Evolutionary conservation across 2,329 filamentous ascomycete species (phyloP), one percentile per base, ranked within the genome.

Genomic region (Aspergillus melleus): DNA sequence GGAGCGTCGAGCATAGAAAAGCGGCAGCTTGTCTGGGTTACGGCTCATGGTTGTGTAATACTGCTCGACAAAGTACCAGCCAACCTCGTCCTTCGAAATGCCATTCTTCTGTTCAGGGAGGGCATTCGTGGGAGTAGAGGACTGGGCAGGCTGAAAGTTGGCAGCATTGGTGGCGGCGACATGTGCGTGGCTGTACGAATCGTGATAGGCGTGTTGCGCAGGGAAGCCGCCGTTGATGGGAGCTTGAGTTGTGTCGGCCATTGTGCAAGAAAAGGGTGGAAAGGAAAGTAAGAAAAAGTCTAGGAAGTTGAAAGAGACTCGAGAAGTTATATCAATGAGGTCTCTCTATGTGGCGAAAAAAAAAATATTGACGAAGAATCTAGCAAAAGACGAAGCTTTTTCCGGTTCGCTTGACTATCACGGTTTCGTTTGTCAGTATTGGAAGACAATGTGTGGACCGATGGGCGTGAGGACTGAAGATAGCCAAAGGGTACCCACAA

Each of bases 51-150:
- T 99, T 69, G 91, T 98, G 81, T 99, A 99, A 84, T 97, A 99
- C 79, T 96, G 92, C 85, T 98, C 93, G 60, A 99, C 95, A 70
- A 99, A 99, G 82, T 94, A 98, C 95, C 95, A 99, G 78, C 92
- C 95, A 68, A 99, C 92, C 81, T 98, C 92, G 76, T 96, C 92
- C 83, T 96, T 97, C 70, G 81, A 82, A 64, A 86, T 84, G 61
- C 74, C 75, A 65, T 71, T 74, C 67, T 79, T 79, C 64, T 73
- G 66, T 54, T 78, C 75, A 58, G 68, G 66, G 32, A 75, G 71
- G 54, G 71, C 72, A 63, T 77, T 76, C 44, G 74, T 72, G 26
- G 76, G 72, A 36, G 76, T 77, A 36, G 76, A 74, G 49, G 74
- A 72, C 66, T 75, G 76, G 29, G 71, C 69, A n/a, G 72, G 75